These are phyloP conservation scores for Fusarium euwallaceae DNA, from an alignment of 2,329 filamentous ascomycete genomes.

Conservation along the genomic window DNA sequence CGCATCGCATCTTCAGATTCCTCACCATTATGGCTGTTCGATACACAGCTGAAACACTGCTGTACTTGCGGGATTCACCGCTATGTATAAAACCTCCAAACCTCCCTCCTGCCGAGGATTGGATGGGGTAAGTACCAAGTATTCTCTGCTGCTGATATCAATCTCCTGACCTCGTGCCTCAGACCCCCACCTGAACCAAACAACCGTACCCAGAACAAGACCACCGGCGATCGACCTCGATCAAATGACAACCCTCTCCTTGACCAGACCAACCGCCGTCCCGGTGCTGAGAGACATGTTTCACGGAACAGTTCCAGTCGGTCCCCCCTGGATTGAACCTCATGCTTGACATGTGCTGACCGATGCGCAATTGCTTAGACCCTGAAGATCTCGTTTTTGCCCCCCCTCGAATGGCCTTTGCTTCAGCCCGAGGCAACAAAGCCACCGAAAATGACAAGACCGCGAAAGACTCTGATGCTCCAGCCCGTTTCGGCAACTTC, in stretches of 20 bases:
- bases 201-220: constrained; percentile 60
- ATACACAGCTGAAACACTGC: constrained; percentile 83
- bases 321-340: constrained; percentile 44
- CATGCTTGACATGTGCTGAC: constrained; percentile 26
- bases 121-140: constrained; percentile 83
- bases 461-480: constrained; percentile 63
- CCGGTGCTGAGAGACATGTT: constrained; percentile 65
- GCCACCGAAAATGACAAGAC: constrained; percentile 67
- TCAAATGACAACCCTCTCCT: constrained; percentile 59
- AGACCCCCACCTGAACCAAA: constrained; percentile 62
- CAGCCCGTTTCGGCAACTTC: constrained; percentile 71
- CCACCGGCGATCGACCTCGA: constrained; percentile 59
- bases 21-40: constrained; percentile 68
- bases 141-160: constrained; percentile 20
- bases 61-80: constrained; percentile 83
- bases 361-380: constrained; percentile 56
- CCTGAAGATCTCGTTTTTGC: constrained; percentile 88
- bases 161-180: constrained; percentile 35
- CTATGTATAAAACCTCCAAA: constrained; percentile 83
- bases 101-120: constrained; percentile 89
- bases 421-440: constrained; percentile 75
- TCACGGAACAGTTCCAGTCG: constrained; percentile 70
- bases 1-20: constrained; percentile 51
- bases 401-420: constrained; percentile 85
- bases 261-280: constrained; percentile 65